A percentile compares a stretch with the other conserved stretches of the same genome.
These are phyloP conservation scores for Moesziomyces antarcticus DNA, from an alignment of 1,284 basidiomycete species.

Conservation along the genomic window DNA sequence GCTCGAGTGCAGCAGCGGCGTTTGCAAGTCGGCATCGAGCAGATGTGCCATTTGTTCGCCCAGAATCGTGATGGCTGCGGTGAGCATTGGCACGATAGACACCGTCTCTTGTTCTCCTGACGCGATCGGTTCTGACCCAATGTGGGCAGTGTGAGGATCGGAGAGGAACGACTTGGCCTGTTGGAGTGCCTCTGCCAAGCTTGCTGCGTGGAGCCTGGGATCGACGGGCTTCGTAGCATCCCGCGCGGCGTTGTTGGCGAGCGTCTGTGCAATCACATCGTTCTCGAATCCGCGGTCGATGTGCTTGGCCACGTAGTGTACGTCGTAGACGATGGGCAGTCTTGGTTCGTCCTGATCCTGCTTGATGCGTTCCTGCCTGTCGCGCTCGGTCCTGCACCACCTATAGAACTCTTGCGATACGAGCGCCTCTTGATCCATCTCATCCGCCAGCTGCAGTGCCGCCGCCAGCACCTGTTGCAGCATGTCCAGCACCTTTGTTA, in stretches of 20 bases:
- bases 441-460: conserved; percentile 23
- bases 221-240: conserved; percentile 5
- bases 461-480: conserved; percentile 21
- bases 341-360: conserved; percentile 50
- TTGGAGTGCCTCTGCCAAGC: conserved; percentile 9
- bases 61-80: conserved; percentile 15
- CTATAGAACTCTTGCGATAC: conserved; percentile 42
- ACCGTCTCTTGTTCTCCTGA: neutral
- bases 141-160: neutral
- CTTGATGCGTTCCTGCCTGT: conserved; percentile 51
- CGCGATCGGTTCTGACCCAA: neutral
- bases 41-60: conserved; percentile 9
- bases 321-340: conserved; percentile 42
- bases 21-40: conserved; percentile 13
- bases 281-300: conserved; percentile 48
- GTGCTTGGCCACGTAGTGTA: conserved; percentile 29
- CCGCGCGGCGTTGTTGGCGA: neutral
- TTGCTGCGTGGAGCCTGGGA: neutral
- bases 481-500: conserved; percentile 2
- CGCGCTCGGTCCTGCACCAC: conserved; percentile 44
- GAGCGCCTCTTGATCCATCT: conserved; percentile 34
- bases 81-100: conserved; percentile 19
- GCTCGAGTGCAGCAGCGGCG: conserved; percentile 1
- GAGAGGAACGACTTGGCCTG: conserved; percentile 18
- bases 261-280: conserved; percentile 5